Evolutionary conservation across 345 rosid genomes (phyloP), one percentile per base, ranked within the genome.

Genomic region (Toxicodendron radicans): DNA sequence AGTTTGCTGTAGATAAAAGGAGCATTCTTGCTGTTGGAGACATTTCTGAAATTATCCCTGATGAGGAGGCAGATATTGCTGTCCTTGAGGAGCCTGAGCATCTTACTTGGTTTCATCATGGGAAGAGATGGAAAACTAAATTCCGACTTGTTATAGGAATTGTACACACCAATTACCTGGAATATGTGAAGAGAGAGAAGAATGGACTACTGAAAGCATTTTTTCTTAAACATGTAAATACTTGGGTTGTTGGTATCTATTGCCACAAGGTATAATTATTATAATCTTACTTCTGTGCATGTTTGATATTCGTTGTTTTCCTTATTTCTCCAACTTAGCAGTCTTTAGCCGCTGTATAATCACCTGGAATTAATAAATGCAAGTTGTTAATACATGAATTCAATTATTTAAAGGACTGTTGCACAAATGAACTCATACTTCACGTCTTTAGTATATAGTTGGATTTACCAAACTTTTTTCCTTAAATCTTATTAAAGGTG

Each of bases 31-130:
- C 91, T 41, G 96, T 85, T 5, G 99, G 98, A 51, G 99, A 93
- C 79, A 95, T 93, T 60, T 84, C 96, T 0, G 90, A 89, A 69
- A 68, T 83, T 66, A 90, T 93, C 69, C 80, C 92, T 24, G 93
- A 90, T 79, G 94, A 90, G 71, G 96, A 87, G 73, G 97, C 94
- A 3, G 97, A 93, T 74, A 51, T 95, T 77, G 94, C 97, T 59
- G 93, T 95, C 80, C 96, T 95, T n/a, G 98, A 95, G 80, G 99
- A 93, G 84, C 99, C 98, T 10, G 98, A 95, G 81, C 98, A 95
- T 83, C 96, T 95, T 52, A 95, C 99, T 5, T 95, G 99, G 99
- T 95, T 87, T 79, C 99, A 95, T 82, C 99, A 95, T 76, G 98
- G 99, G 56, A 90, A 88, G 78, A 89, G 88, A 76, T 95, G 99